phyloP scores from a whole-genome alignment of 2,329 filamentous ascomycete species.

The Stachybotrys chartarum region DNA sequence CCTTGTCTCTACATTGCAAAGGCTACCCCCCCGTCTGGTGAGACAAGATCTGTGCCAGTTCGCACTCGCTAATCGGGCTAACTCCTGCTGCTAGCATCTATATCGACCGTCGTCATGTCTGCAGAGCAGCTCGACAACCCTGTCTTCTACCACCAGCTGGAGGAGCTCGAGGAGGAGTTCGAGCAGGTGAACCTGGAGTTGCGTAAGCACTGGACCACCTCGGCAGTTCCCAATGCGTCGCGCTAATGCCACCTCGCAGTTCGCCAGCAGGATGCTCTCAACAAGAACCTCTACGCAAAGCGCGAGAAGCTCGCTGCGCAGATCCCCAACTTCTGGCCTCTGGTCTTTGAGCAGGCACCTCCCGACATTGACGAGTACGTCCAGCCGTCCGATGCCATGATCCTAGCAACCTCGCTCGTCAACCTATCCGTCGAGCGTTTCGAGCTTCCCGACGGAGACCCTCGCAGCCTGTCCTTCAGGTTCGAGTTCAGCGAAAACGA shows the following conservation, averaged over 20 bases:
- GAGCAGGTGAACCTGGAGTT: constrained; percentile 77
- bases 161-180: constrained; percentile 75
- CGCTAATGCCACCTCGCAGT: constrained; percentile 39
- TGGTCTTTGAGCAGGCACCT: constrained; percentile 83
- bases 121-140: constrained; percentile 27
- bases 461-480: constrained; percentile 68
- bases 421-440: constrained; percentile 71
- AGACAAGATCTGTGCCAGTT: not conserved
- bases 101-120: constrained; percentile 20
- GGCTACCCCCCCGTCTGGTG: too few relatives aligned
- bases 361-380: constrained; percentile 84
- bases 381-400: constrained; percentile 67
- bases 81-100: not conserved
- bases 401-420: constrained; percentile 63
- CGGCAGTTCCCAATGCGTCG: constrained; percentile 4
- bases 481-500: constrained; percentile 79
- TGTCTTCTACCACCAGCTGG: constrained; percentile 69
- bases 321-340: constrained; percentile 89
- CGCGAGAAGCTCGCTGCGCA: constrained; percentile 62
- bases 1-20: too few relatives aligned
- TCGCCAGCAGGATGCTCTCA: constrained; percentile 63
- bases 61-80: not conserved
- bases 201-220: constrained; percentile 45
- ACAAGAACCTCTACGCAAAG: constrained; percentile 66
- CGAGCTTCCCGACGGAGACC: constrained; percentile 70